Base-by-base conservation (phyloP, 2,329 filamentous ascomycete species). In the Rhinocladiella similis region DNA sequence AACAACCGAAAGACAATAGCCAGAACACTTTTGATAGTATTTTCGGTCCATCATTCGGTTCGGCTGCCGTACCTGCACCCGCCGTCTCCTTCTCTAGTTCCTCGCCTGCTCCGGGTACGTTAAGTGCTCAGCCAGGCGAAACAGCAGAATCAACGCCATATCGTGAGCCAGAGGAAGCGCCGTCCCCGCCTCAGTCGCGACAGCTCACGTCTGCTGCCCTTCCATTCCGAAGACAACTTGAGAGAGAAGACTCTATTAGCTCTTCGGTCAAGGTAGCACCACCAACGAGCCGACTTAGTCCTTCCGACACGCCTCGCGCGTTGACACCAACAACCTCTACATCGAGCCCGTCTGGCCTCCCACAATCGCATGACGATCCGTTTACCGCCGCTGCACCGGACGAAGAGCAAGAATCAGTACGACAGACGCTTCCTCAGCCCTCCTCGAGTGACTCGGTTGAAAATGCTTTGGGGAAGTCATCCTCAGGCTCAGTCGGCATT, bases 261-360 rank as follows among this genome's bases (percentile, higher is more conserved):
- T 91, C 90, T 18, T 94, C 91, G 14, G 86, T 89, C 25, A 88
- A 88, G 71, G 87, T 87, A 6, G 90, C 89, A 20, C 87, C 88
- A 19, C 86, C 90, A 41, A 83, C 83, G 47, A 84, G 88, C 73
- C 74, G 86, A 69, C 77, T 83, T 69, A 85, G 83, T 50, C 73
- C 68, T 29, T 66, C 71, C 50, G 83, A 83, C 47, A 72, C 75
- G 25, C 76, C 73, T 5, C 72, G 70, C n/a, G 51, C 68, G 51
- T 74, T 74, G 49, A 77, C 78, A 7, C 76, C 76, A 3, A 52
- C 54, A 10, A 75, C 67, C 19, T 72, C 70, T 42, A 72, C 65
- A 49, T 70, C 70, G 29, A 65, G 58, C 62, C 64, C 61, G 14
- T 38, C 45, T 3, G 57, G 50, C 18, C 46, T 56, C 3, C 56